Evolutionary conservation across 805 yeast species (phyloP).

Genomic region (Wickerhamiella hasegawae): DNA sequence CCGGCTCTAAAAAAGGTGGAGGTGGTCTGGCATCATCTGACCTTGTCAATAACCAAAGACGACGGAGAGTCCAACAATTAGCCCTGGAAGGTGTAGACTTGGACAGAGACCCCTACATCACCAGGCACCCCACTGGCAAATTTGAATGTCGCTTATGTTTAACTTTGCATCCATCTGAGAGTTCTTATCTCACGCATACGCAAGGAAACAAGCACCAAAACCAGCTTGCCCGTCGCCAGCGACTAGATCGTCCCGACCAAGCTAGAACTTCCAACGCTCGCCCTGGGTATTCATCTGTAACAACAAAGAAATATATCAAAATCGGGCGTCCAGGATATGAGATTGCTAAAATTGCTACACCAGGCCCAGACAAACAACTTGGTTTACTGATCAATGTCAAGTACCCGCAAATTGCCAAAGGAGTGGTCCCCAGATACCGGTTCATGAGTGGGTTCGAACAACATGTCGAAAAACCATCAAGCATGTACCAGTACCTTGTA

Average conservation of each 20-base stretch:
- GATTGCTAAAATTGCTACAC: conserved; percentile 56
- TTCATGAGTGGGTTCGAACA: conserved; percentile 69
- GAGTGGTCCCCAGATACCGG: conserved; percentile 45
- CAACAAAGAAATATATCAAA: conserved; percentile 33
- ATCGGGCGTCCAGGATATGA: conserved; percentile 65
- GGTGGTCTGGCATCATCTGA: conserved; percentile 75
- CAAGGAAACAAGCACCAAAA: conserved; percentile 78
- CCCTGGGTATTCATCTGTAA: conserved; percentile 9
- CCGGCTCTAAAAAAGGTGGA: conserved; percentile 73
- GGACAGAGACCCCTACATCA: conserved; percentile 1
- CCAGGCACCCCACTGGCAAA: conserved; percentile 31
- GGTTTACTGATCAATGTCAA: conserved; percentile 56
- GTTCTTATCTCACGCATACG: conserved; percentile 69
- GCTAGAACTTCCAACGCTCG: conserved; percentile 10
- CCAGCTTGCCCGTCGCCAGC: too few species aligned
- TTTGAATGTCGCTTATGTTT: conserved; percentile 74
- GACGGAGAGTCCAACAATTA: conserved; percentile 51
- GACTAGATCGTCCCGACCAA: conserved; percentile 21
- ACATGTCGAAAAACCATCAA: conserved; percentile 29
- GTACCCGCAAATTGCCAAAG: conserved; percentile 32
- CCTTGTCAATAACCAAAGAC: conserved; percentile 52
- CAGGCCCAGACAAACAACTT: conserved; percentile 27
- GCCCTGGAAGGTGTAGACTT: conserved; percentile 28
- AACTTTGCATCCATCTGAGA: conserved; percentile 66
- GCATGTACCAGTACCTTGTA: conserved; percentile 51